Evolutionary conservation across 495 filamentous ascomycete species (phyloP).

Genomic region (Penicillium pancosmium): DNA sequence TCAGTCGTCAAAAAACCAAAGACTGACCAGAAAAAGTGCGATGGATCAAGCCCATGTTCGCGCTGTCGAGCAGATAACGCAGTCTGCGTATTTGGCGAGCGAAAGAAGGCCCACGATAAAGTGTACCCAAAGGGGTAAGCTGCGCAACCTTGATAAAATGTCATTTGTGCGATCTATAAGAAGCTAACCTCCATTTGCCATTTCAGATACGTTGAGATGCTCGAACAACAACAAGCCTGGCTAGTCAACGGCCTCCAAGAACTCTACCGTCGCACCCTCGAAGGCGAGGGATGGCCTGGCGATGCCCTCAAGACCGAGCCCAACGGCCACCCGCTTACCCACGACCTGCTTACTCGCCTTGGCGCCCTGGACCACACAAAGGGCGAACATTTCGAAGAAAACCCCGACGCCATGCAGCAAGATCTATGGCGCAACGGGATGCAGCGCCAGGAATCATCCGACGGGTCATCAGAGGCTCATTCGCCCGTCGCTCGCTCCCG

Average conservation of each 20-base stretch:
- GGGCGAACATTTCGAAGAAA: slow-evolving; percentile 62
- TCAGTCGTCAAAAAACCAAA: not conserved
- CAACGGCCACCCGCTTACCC: slow-evolving; percentile 64
- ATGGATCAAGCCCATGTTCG: slow-evolving; percentile 61
- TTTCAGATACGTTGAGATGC: slow-evolving; percentile 67
- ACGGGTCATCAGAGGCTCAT: slow-evolving; percentile 55
- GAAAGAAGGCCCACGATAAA: slow-evolving; percentile 64
- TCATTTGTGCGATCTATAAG: slow-evolving; percentile 8
- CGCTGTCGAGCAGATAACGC: slow-evolving; percentile 62
- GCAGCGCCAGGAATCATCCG: slow-evolving; percentile 56
- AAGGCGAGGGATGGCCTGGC: slow-evolving; percentile 58
- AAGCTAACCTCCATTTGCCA: slow-evolving; percentile 11
- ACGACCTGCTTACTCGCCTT: slow-evolving; percentile 64
- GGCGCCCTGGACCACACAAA: slow-evolving; percentile 55
- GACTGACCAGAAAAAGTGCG: slow-evolving; percentile 52
- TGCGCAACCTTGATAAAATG: slow-evolving; percentile 2
- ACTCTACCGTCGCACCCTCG: slow-evolving; percentile 55
- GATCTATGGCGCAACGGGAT: slow-evolving; percentile 54
- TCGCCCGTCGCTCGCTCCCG: slow-evolving; percentile 41
- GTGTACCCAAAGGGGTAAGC: slow-evolving; percentile 66
- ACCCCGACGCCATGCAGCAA: slow-evolving; percentile 56
- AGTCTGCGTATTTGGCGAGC: slow-evolving; percentile 64
- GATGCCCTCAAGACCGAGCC: slow-evolving; percentile 51
- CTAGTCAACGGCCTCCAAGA: slow-evolving; percentile 64
- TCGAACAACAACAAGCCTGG: slow-evolving; percentile 70